Percentiles rank a stretch among this genome's conserved stretches.
Evolutionary conservation across 176 grass and related monocot species (phyloP).

Genomic region (Olyra latifolia): DNA sequence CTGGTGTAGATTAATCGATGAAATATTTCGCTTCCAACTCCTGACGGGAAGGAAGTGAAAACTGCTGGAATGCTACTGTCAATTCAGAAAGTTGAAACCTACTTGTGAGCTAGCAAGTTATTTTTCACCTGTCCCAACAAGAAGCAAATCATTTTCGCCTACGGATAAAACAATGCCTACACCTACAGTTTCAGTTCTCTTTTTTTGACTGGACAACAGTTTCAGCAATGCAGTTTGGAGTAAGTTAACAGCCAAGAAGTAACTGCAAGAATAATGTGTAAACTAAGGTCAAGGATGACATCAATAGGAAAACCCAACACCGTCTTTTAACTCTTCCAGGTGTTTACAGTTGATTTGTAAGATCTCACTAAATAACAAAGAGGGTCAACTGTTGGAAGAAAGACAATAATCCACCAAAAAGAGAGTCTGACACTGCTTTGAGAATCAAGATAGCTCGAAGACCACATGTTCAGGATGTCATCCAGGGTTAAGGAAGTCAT

Average conservation of each 20-base stretch:
- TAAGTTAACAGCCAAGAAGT: background rate
- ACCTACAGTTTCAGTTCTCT: too few species aligned
- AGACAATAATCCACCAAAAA: background rate
- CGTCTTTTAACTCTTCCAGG: background rate
- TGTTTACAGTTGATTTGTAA: background rate
- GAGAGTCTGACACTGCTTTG: background rate
- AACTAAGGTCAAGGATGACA: background rate
- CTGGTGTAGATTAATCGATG: too few species aligned
- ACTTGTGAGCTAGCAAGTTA: background rate
- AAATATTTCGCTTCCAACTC: too few species aligned
- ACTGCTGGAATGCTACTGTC: background rate
- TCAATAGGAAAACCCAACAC: background rate
- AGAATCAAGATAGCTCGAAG: background rate
- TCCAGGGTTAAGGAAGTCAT: slow-evolving; percentile 31
- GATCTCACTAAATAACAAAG: background rate
- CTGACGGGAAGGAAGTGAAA: too few species aligned
- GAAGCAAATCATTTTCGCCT: background rate
- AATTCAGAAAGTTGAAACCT: background rate
- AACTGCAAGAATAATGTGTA: background rate
- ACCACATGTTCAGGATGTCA: slow-evolving; percentile 19
- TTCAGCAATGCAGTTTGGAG: background rate
- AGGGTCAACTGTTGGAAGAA: background rate
- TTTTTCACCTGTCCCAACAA: background rate
- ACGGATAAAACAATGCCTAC: background rate
- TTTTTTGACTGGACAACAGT: background rate